A percentile compares a stretch with the other conserved stretches of the same genome.
phyloP scores from a whole-genome alignment of 2,329 filamentous ascomycete genomes.

The Calonectria fujianensis region DNA sequence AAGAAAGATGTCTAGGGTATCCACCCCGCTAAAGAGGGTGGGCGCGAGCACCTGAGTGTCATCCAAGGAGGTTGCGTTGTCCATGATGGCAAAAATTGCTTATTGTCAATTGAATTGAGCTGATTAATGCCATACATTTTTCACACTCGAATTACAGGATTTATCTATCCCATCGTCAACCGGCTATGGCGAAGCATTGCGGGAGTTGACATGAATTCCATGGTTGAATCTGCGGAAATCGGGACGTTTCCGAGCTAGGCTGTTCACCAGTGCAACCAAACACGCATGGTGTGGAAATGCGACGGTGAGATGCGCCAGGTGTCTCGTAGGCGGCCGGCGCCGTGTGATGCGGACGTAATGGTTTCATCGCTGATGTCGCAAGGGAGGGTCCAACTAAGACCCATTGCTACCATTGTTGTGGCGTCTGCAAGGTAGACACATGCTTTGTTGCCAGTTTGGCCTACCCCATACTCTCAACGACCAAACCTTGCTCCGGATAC shows the following conservation, averaged over 20 bases:
- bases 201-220: slow-evolving; percentile 20
- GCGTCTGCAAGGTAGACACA: not conserved
- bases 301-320: not conserved
- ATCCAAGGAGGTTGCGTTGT: slow-evolving; percentile 10
- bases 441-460: not conserved
- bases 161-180: slow-evolving; percentile 23
- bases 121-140: not conserved
- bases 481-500: not conserved
- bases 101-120: not conserved
- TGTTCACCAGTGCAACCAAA: not conserved
- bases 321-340: not conserved
- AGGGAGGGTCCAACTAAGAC: not conserved
- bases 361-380: not conserved
- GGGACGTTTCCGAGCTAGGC: slow-evolving; percentile 23
- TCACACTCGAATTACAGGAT: not conserved
- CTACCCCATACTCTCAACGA: slow-evolving; percentile 1
- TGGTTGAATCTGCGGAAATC: slow-evolving; percentile 19
- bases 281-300: not conserved
- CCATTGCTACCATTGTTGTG: not conserved
- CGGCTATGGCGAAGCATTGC: slow-evolving; percentile 15
- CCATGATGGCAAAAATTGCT: slow-evolving; percentile 5
- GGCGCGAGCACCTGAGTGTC: not conserved
- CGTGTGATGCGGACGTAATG: not conserved
- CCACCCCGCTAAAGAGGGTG: slow-evolving; percentile 11
- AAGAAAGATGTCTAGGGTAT: slow-evolving; percentile 23